phyloP scores from a whole-genome alignment of 1,284 basidiomycete genomes.

The Ceratobasidium sp. region DNA sequence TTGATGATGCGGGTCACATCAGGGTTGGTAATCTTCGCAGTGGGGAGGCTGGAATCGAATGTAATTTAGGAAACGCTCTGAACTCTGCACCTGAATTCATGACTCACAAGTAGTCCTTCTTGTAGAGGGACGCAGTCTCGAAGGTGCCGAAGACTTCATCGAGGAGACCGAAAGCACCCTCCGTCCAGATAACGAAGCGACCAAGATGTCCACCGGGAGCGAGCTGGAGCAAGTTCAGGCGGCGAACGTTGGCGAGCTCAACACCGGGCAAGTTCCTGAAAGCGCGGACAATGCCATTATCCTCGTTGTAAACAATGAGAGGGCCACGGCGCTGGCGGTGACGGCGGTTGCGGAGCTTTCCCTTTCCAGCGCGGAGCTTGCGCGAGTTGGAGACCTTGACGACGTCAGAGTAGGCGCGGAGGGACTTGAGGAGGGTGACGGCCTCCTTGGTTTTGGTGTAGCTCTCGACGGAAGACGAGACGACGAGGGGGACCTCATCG shows the following conservation, averaged over 20 bases:
- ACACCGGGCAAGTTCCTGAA: conserved; percentile 99
- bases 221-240: conserved; percentile 98
- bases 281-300: conserved; percentile 97
- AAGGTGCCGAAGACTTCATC: conserved; percentile 96
- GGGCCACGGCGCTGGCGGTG: conserved; percentile 98
- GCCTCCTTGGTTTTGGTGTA: conserved; percentile 98
- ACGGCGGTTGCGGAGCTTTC: conserved; percentile 97
- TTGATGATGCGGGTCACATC: conserved; percentile 99
- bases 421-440: conserved; percentile 89
- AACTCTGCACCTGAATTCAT: neutral
- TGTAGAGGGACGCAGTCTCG: conserved; percentile 84
- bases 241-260: conserved; percentile 93
- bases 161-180: conserved; percentile 91
- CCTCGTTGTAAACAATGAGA: conserved; percentile 97
- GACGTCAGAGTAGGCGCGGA: conserved; percentile 94
- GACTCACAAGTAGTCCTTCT: conserved; percentile 92
- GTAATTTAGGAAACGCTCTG: neutral
- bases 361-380: conserved; percentile 97
- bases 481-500: conserved; percentile 95
- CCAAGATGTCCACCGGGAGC: conserved; percentile 99
- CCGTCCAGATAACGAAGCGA: conserved; percentile 99
- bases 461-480: conserved; percentile 82
- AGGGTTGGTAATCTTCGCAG: conserved; percentile 96
- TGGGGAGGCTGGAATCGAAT: conserved; percentile 71
- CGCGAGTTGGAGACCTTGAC: conserved; percentile 97